These are phyloP conservation scores for Colletotrichum trifolii DNA, from an alignment of 2,329 filamentous ascomycete genomes.

Conservation along the genomic window DNA sequence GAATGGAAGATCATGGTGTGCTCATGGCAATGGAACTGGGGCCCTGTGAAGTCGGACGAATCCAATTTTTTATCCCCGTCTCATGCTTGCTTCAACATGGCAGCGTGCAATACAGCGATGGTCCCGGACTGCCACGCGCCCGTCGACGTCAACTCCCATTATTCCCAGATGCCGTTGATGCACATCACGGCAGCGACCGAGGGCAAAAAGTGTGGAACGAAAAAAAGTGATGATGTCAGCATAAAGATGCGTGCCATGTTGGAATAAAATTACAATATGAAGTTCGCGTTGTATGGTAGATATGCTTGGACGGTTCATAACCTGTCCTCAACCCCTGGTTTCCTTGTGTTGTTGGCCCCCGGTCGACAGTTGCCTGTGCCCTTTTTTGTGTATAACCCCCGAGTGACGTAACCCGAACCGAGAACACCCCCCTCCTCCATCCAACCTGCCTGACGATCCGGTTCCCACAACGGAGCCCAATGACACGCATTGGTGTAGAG, in stretches of 20 bases:
- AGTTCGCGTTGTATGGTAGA: conserved; percentile 17
- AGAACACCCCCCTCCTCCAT: neutral
- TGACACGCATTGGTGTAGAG: neutral
- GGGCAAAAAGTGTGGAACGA: neutral
- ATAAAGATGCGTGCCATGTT: conserved; percentile 2
- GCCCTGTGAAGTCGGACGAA: conserved; percentile 9
- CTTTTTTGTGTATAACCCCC: conserved; percentile 14
- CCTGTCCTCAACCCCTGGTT: neutral
- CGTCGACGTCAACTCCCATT: neutral
- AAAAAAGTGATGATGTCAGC: neutral
- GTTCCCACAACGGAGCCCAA: too few relatives aligned
- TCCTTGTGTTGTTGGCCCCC: conserved; percentile 2
- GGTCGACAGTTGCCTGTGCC: conserved; percentile 31
- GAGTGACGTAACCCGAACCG: neutral
- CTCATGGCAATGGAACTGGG: conserved; percentile 8
- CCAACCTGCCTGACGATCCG: neutral
- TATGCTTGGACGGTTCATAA: neutral
- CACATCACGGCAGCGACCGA: neutral
- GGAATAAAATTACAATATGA: conserved; percentile 36
- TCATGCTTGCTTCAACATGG: too few relatives aligned
- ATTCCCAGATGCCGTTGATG: too few relatives aligned
- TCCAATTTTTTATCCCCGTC: neutral
- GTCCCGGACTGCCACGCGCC: too few relatives aligned
- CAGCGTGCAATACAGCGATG: too few relatives aligned
- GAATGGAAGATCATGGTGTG: conserved; percentile 4